Evolutionary conservation across 2,329 filamentous ascomycete genomes (phyloP), one percentile per base, ranked within the genome.

Genomic region (Pseudogymnoascus sp.): DNA sequence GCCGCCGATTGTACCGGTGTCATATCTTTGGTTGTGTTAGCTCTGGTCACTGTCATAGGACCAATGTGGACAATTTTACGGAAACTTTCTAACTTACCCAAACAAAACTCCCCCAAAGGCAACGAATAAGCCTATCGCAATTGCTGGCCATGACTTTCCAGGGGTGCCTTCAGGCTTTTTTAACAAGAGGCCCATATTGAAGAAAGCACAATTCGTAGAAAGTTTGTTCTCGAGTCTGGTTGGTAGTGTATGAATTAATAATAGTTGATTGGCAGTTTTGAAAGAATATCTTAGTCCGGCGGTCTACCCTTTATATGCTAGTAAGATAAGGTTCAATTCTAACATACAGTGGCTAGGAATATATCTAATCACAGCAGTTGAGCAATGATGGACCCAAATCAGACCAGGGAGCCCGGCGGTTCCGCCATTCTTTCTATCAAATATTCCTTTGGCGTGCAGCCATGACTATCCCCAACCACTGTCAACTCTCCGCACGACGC

Each of bases 1-100:
- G 67, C 82, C 82, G 52, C 75, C 76, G 67, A 85, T 85, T 3
- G 81, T 84, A 60, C 82, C 82, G 2, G 82, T 84, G 67, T 84
- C 83, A 74, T 85, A 85, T 67, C 72, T 72, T 52, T 52, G 13
- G 27, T 52, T 52, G n/a, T 4, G 12, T 52, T 7, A 52, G 45
- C 45, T 68, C 84, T 27, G 27, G 12, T 52, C 27, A 31, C n/a
- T 31, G 27, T 52, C 31, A 31, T 25, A 52, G 21, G 18, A 40
- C 15, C 31, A 37, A 40, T 21, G 2, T 80, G 65, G 80, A 84
- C 21, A 84, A 74, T 31, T n/a, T 1, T 52, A n/a, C 7, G n/a
- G 27, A 58, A 29, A 15, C 18, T 42, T 9, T 6, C 12, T n/a
- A 36, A 18, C 45, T 31, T 25, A 52, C 45, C 45, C 45, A 52